Base-by-base conservation (phyloP, 176 grass and related monocot species). In the Rhipidocladum racemiflorum region DNA sequence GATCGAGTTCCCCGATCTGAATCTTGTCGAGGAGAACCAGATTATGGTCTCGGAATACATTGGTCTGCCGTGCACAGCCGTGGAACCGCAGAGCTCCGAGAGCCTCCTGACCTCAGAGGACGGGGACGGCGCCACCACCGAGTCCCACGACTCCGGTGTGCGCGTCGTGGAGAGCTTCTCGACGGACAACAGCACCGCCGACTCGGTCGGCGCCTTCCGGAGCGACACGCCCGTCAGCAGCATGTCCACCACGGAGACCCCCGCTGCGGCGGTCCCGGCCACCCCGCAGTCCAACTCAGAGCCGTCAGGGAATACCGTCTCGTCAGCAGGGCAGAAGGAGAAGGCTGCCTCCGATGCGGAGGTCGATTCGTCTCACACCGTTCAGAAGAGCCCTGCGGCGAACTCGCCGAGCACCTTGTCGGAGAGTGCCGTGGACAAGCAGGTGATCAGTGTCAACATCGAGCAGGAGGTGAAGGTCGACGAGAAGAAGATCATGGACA, bases 1-100 rank as follows among this genome's bases (percentile, higher is more conserved):
- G 38, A 91, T 99, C 53, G 97, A 93, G 63, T 99, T 99, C 89
- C 97, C 93, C 21, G 97, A 99, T 68, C 77, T 93, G 80, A 89
- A 96, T 75, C 84, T 95, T n/a, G 91, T 90, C 18, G 94, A 99
- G 51, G 97, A 90, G 81, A 99, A 99, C 61, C 79, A 91, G 72
- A 91, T 91, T 35, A 99, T 99, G 97, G 76, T 99, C 18, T 99
- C 97, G 6, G 97, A 99, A 74, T 99, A 99, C 78, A 91, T 89
- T 50, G 74, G 74, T 1, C 39, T 86, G 79, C 83, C 88, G 43
- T 81, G 87, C 87, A n/a, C 77, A 0, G 76, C 70, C n/a, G 77
- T 98, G 88, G 87, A 99, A 27, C 42, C 88, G 67, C 88, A 86
- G 74, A 91, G 83, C 91, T 88, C 93, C 23, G 93, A 89, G 34